Evolutionary conservation across 495 filamentous ascomycete species (phyloP), one percentile per base, ranked within the genome.

Genomic region (Tuber borchii): DNA sequence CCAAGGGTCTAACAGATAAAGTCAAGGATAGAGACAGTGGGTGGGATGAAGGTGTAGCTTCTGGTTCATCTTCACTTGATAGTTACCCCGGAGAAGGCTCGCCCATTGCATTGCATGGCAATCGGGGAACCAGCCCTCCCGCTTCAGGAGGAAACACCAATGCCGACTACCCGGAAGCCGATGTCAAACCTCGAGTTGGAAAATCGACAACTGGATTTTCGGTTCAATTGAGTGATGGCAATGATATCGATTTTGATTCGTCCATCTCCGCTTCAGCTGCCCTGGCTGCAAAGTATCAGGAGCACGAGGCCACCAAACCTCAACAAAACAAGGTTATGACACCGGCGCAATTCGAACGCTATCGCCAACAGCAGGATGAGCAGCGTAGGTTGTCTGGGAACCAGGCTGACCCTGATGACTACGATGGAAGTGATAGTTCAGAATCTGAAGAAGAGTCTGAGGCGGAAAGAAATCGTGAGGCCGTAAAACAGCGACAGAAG

Each of bases 371-470:
- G 78, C 92, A 93, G 82, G 92, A 93, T 80, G 86, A 90, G 6
- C 85, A 86, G 77, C 85, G 89, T 51, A 87, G 87, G 84, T 85
- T 74, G 88, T 87, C 73, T 69, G 82, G 71, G 74, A 85, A 78
- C 78, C 84, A 77, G 84, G 82, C 85, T 71, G 76, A 84, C 46
- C 75, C 83, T 2, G 82, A 83, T 51, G 84, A 83, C 20, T 89
- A 89, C 0, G 89, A 90, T 9, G 87, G 87, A 14, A 86, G 86
- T 45, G 87, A 88, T 14, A 84, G 76, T 34, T 84, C 89, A 40
- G 87, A 88, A 72, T 90, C 88, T 73, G 93, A 97, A 71, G 94
- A 96, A 73, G 93, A 95, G 72, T 93, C 97, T 78, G 93, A 97
- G 72, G 81, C 86, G 2, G 93, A 97, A 82, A 91, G 91, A 78